Percentiles rank a stretch among this genome's conserved stretches.
phyloP scores from a whole-genome alignment of 2,329 filamentous ascomycete species.

The Claviceps monticola region DNA sequence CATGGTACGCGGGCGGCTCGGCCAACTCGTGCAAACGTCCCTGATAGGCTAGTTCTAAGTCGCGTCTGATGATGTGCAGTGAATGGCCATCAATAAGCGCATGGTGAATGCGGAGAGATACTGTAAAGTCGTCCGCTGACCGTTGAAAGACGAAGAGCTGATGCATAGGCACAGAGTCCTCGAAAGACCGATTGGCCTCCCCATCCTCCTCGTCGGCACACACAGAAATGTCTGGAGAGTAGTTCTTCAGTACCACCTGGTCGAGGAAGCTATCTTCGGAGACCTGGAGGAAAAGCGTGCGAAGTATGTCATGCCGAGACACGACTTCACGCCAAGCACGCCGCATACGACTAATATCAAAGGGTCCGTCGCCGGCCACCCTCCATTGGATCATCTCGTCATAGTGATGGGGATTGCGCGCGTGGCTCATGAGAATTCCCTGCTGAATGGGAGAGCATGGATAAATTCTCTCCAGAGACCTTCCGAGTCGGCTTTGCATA shows the following conservation, averaged over 20 bases:
- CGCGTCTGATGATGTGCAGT: conserved; percentile 5
- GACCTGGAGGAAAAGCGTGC: conserved; percentile 1
- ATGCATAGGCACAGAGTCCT: not conserved
- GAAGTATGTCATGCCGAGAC: conserved; percentile 3
- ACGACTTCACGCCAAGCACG: conserved; percentile 7
- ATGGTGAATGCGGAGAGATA: conserved; percentile 21
- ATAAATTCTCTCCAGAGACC: conserved; percentile 17
- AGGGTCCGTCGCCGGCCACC: not conserved
- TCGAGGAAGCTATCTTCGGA: not conserved
- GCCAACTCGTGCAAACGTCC: not conserved
- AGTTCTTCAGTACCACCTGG: not conserved
- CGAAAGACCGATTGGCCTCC: no score
- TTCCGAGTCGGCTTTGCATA: not conserved
- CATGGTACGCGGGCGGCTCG: not conserved
- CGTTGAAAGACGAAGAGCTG: not conserved
- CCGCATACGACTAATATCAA: conserved; percentile 2
- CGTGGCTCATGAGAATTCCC: conserved; percentile 22
- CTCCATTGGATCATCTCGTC: not conserved
- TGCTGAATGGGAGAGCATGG: conserved; percentile 24
- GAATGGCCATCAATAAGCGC: conserved; percentile 20
- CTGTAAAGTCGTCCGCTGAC: conserved; percentile 7
- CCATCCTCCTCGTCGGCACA: not conserved
- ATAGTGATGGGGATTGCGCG: conserved; percentile 6
- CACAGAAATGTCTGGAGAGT: not conserved
- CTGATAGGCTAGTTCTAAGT: conserved; percentile 1